Conservation (phyloP, 805 yeast genomes). For the Ogataea dorogensis region DNA sequence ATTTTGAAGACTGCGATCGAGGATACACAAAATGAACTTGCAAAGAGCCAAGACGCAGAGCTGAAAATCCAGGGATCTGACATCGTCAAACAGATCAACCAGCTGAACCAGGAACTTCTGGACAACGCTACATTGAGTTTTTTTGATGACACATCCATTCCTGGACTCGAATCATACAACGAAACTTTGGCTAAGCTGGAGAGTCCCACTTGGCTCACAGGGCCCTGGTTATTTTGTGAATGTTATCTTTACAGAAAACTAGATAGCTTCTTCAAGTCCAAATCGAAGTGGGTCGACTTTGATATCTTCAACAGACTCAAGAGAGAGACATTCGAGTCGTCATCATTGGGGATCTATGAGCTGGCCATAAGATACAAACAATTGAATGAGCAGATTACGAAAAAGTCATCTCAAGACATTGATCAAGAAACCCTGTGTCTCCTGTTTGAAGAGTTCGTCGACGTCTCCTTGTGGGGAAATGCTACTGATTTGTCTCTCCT, state of each 20-base stretch:
- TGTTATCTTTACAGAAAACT: conserved; percentile 76
- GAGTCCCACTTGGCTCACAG: conserved; percentile 66
- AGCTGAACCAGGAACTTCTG: conserved; percentile 44
- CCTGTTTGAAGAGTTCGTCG: conserved; percentile 78
- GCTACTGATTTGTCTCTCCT: conserved; percentile 92
- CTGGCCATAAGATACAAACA: conserved; percentile 63
- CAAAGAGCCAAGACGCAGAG: conserved; percentile 7
- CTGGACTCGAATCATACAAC: conserved; percentile 59
- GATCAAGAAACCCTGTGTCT: conserved; percentile 47
- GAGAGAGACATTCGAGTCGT: conserved; percentile 68
- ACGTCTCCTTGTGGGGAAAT: conserved; percentile 95
- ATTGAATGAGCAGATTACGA: conserved; percentile 33
- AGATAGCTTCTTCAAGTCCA: conserved; percentile 42
- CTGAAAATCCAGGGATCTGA: conserved; percentile 44
- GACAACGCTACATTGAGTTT: conserved; percentile 44
- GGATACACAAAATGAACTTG: conserved; percentile 44
- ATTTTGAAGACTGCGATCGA: conserved; percentile 66
- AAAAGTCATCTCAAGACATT: conserved; percentile 9
- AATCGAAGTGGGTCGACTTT: conserved; percentile 49
- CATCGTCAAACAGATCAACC: conserved; percentile 42
- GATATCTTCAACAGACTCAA: conserved; percentile 77
- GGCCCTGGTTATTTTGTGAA: conserved; percentile 90
- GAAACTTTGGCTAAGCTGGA: conserved; percentile 41
- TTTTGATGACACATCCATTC: conserved; percentile 35
- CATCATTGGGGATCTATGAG: conserved; percentile 76